These are phyloP conservation scores for Sarocladium brachiariae DNA, from an alignment of 2,329 filamentous ascomycete genomes.

Conservation along the genomic window DNA sequence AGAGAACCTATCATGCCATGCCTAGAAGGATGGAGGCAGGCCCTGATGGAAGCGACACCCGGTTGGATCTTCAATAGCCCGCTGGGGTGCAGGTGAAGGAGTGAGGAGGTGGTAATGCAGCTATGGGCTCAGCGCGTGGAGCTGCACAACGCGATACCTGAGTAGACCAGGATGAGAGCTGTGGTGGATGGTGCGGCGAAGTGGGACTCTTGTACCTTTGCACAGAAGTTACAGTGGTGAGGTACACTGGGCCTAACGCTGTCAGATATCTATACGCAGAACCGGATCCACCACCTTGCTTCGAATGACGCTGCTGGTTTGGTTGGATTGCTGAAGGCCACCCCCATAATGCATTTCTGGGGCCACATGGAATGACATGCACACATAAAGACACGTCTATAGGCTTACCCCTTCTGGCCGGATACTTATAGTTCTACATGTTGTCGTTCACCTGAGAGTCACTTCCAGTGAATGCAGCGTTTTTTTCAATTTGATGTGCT, in stretches of 20 bases:
- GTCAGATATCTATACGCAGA: not conserved
- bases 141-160: not conserved
- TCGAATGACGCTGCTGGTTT: not conserved
- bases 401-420: too few species aligned
- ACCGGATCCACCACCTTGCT: not conserved
- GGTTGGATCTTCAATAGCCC: too few species aligned
- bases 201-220: too few species aligned
- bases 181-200: not conserved
- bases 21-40: not conserved
- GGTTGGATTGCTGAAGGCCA: not conserved
- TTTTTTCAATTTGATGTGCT: too few species aligned
- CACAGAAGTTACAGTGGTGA: too few species aligned
- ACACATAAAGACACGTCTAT: not conserved
- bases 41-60: not conserved
- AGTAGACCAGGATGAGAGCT: not conserved
- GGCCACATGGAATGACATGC: not conserved
- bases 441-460: too few species aligned
- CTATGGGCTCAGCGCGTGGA: not conserved
- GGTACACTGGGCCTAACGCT: too few species aligned
- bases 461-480: too few species aligned
- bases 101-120: conserved; percentile 2
- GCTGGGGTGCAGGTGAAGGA: not conserved
- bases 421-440: too few species aligned
- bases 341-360: not conserved
- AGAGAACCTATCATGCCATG: not conserved